phyloP scores from a whole-genome alignment of 2,329 filamentous ascomycete genomes.

The Diplodia seriata region DNA sequence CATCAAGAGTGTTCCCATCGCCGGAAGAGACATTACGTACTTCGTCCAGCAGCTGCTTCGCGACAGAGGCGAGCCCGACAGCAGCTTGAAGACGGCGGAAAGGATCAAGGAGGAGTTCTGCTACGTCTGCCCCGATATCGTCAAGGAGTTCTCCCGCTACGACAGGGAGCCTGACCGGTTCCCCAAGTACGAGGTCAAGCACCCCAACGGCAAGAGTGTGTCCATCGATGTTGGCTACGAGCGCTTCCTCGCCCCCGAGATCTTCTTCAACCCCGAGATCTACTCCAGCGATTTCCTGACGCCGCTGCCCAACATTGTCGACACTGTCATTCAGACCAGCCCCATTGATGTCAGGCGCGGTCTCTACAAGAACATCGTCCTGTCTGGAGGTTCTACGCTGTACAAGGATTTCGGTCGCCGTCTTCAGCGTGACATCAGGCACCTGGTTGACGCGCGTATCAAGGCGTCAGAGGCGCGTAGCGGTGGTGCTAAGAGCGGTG shows the following conservation, averaged over 20 bases:
- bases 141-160: slow-evolving; percentile 96
- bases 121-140: slow-evolving; percentile 97
- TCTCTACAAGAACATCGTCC: slow-evolving; percentile 99
- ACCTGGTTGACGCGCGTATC: slow-evolving; percentile 92
- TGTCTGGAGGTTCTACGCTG: slow-evolving; percentile 94
- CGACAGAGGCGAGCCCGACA: slow-evolving; percentile 95
- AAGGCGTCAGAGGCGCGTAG: slow-evolving; percentile 89
- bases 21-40: slow-evolving; percentile 97
- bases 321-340: slow-evolving; percentile 95
- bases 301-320: slow-evolving; percentile 90
- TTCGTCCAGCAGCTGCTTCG: slow-evolving; percentile 96
- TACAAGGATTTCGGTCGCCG: slow-evolving; percentile 98
- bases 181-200: slow-evolving; percentile 84
- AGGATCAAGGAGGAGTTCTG: slow-evolving; percentile 99
- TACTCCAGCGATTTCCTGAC: slow-evolving; percentile 99
- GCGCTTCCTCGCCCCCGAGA: slow-evolving; percentile 96
- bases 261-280: slow-evolving; percentile 99
- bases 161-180: slow-evolving; percentile 90
- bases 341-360: slow-evolving; percentile 97
- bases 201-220: slow-evolving; percentile 84
- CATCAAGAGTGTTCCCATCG: slow-evolving; percentile 98
- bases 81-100: slow-evolving; percentile 95
- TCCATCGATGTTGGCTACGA: slow-evolving; percentile 96
- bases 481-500: slow-evolving; percentile 90
- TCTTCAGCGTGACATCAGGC: slow-evolving; percentile 95